Evolutionary conservation across 1,139 yeast genomes (phyloP), one percentile per base, ranked within the genome.

Genomic region (Yamadazyma jaroonii): DNA sequence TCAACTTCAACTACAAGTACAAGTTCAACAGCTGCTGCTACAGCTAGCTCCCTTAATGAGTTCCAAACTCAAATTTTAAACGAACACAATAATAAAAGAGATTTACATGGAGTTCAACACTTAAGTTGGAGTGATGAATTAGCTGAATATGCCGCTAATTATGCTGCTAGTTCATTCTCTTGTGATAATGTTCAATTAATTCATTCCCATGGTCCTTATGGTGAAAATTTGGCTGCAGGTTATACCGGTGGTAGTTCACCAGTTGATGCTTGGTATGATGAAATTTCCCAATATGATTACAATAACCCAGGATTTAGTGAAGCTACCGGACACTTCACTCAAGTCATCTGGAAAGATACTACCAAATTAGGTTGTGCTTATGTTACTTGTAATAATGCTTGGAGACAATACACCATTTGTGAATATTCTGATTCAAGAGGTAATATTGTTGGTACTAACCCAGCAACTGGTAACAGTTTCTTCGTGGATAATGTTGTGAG

Each of bases 191-290:
- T 80, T 43, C 54, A 72, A 52, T 60, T 74, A 48, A 52, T 67
- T 34, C 85, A 73, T 57, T 64, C 79, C 34, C 57, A 66, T 28
- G 78, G 79, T 12, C 67, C 68, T 13, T 76, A 74, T 52, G 84
- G 84, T 56, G 84, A 79, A 55, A 79, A 79, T 60, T 67, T 79
- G 52, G 82, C 83, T 28, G 67, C 73, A 27, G 80, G 80, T 40
- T 69, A 68, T 48, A 43, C 56, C 24, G 72, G 76, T 9, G 70
- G 74, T 8, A 67, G 57, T 24, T 47, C 72, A 25, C 79, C 80
- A 3, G 82, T 80, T 30, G 79, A 77, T 44, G 78, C 81, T 25
- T 81, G 88, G 88, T 81, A 81, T 58, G 59, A 66, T 45, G 88
- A 81, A 62, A 79, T 78, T 48, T 41, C 51, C n/a, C 44, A 57